Conservation (phyloP, 257 asterid species). For the Misopates orontium region DNA sequence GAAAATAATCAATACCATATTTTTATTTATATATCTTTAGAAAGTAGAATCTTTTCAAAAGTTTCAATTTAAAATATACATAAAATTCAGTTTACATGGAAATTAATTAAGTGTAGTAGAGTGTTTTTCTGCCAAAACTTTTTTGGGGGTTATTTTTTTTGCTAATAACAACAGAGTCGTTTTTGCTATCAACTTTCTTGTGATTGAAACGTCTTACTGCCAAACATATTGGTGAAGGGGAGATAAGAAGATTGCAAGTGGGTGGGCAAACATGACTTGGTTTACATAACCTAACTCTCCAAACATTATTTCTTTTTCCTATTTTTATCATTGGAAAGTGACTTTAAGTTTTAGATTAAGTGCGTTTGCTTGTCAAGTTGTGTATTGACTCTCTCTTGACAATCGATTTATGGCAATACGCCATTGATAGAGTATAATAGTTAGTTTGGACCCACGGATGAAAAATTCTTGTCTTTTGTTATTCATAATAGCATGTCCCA, state of each 20-base stretch:
- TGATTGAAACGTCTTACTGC: not conserved
- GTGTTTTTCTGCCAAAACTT: too few relatives aligned
- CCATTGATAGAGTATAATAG: constrained; percentile 35
- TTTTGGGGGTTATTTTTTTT: too few relatives aligned
- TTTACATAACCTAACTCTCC: constrained; percentile 41
- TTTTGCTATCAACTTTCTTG: not conserved
- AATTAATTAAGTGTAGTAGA: too few relatives aligned
- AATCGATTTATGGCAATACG: constrained; percentile 25
- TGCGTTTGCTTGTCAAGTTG: too few relatives aligned
- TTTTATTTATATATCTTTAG: too few relatives aligned
- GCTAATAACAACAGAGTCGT: too few relatives aligned
- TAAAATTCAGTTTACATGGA: too few relatives aligned
- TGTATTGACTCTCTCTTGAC: not conserved
- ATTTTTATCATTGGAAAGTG: constrained; percentile 31
- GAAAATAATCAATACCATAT: too few relatives aligned
- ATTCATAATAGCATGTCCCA: too few relatives aligned
- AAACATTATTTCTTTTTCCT: constrained; percentile 32
- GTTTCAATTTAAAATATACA: too few relatives aligned
- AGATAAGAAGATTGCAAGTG: constrained; percentile 20
- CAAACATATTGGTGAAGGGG: constrained; percentile 4
- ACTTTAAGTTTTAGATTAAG: constrained; percentile 2
- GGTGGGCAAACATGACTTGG: constrained; percentile 24
- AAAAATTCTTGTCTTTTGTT: too few relatives aligned
- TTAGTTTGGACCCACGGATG: constrained; percentile 45
- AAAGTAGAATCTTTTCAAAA: too few relatives aligned